Conservation (phyloP, 495 filamentous ascomycete genomes). For the Aspergillus diversus region DNA sequence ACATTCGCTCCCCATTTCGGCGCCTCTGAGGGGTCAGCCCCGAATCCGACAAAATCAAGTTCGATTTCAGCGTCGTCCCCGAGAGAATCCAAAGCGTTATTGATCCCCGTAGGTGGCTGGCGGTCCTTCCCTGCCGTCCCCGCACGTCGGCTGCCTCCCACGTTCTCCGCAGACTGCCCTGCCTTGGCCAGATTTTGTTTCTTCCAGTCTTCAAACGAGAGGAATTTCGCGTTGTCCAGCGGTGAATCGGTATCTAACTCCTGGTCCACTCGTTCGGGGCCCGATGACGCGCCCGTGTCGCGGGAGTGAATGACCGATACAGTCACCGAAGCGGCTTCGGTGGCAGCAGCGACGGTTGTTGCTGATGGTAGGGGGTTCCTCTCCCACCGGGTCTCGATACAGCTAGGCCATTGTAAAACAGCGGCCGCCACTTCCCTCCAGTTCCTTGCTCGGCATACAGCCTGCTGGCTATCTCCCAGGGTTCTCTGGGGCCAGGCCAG, state of each 20-base stretch:
- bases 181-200: slow-evolving; percentile 86
- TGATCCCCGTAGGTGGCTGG: slow-evolving; percentile 56
- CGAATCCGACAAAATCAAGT: slow-evolving; percentile 79
- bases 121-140: slow-evolving; percentile 46
- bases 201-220: slow-evolving; percentile 99
- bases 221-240: slow-evolving; percentile 82
- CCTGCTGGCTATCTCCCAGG: slow-evolving; percentile 10
- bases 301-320: slow-evolving; percentile 16
- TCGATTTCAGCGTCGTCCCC: slow-evolving; percentile 93
- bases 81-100: slow-evolving; percentile 70
- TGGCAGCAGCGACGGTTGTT: neutral
- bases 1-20: slow-evolving; percentile 41
- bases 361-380: neutral
- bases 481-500: slow-evolving; percentile 16
- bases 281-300: slow-evolving; percentile 6
- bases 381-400: slow-evolving; percentile 28
- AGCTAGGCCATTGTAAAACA: slow-evolving; percentile 27
- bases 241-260: slow-evolving; percentile 67
- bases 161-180: slow-evolving; percentile 79
- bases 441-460: slow-evolving; percentile 19
- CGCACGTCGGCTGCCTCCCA: slow-evolving; percentile 51
- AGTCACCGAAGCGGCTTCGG: slow-evolving; percentile 13
- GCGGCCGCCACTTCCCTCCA: slow-evolving; percentile 23
- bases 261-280: slow-evolving; percentile 27
- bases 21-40: slow-evolving; percentile 43